Base-by-base conservation (phyloP, 139 green algal species). In the Chlorella sp. region DNA sequence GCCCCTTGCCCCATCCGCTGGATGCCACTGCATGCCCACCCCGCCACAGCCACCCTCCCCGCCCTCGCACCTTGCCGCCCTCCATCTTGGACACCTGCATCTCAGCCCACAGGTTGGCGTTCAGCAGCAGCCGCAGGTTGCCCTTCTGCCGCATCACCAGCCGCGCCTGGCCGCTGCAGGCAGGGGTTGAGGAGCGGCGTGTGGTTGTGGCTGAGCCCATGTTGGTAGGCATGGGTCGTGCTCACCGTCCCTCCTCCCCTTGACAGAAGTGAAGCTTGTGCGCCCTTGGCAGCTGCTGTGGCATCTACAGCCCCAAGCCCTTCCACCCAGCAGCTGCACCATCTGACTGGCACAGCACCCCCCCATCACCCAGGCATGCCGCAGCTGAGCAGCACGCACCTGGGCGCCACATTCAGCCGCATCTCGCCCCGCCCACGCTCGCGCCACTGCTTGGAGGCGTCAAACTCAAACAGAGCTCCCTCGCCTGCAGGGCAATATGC, bases 111-210 rank as follows among this genome's bases (percentile, higher is more conserved):
- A 99, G 84, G 44, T 92, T 93, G 14, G 96, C 96, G 76, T 99
- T 99, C 11, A 99, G 89, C 80, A 99, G 89, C 73, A 99, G 92
- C 30, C 93, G 88, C 60, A 96, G 90, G 88, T 96, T 98, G 64
- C 94, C 96, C 26, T 88, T 84, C 76, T 96, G 90, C 40, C 96
- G 90, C 96, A 99, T 99, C n/a, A 99, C 90, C 69, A 99, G 78
- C 60, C 96, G 90, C 30, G 89, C 92, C 73, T 83, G 77, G 58
- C 77, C 77, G 60, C 77, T 88, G 92, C 60, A 75, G 41, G 73
- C 32, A 44, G 46, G 3, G 2, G 46, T 56, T 3, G 51, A n/a
- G 34, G 17, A 70, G 34, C 51, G 26, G 46, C 28, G 73, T 34
- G 41, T 76, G 69, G 36, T 30, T 20, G 69, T 73, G 5, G 14